These are phyloP conservation scores for Tylopilus plumbeoviolaceoides DNA, from an alignment of 768 basidiomycete species.

Conservation along the genomic window DNA sequence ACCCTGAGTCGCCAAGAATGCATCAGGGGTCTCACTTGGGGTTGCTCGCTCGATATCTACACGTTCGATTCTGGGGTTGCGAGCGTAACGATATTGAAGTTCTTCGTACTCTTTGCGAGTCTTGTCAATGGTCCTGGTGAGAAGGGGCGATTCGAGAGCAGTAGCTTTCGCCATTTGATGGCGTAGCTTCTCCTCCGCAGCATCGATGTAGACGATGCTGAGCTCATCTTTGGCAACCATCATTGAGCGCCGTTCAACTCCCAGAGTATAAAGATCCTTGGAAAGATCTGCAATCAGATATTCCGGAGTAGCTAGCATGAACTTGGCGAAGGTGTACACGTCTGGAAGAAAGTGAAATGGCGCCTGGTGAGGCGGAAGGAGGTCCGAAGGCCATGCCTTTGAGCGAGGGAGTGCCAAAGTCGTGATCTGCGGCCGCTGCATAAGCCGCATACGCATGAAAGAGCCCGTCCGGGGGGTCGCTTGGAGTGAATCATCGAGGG, in stretches of 20 bases:
- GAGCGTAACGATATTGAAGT: constrained; percentile 40
- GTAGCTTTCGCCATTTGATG: constrained; percentile 76
- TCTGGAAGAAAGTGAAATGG: constrained; percentile 97
- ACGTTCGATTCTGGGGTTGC: constrained; percentile 14
- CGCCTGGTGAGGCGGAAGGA: constrained; percentile 85
- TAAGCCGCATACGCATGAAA: constrained; percentile 76
- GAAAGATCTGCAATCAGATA: constrained; percentile 76
- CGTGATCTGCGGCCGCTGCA: constrained; percentile 91
- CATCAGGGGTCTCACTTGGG: constrained; percentile 49
- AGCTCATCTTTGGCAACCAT: constrained; percentile 70
- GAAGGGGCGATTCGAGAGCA: constrained; percentile 66
- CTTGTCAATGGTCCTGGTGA: constrained; percentile 63
- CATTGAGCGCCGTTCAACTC: constrained; percentile 62
- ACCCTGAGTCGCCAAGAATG: constrained; percentile 48
- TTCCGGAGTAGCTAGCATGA: constrained; percentile 92
- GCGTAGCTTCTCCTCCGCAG: constrained; percentile 70
- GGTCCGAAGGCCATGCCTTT: constrained; percentile 88
- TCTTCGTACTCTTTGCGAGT: constrained; percentile 54
- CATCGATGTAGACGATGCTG: constrained; percentile 74
- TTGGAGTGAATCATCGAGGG: constrained; percentile 33
- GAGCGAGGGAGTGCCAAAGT: constrained; percentile 93
- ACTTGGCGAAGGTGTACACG: constrained; percentile 81
- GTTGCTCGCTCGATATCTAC: constrained; percentile 13
- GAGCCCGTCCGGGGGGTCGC: constrained; percentile 51
- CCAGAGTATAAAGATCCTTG: constrained; percentile 68